Percentiles rank a stretch among this genome's conserved stretches.
Conservation (phyloP, 2,329 filamentous ascomycete genomes). For the Cercospora zeae-maydis region DNA sequence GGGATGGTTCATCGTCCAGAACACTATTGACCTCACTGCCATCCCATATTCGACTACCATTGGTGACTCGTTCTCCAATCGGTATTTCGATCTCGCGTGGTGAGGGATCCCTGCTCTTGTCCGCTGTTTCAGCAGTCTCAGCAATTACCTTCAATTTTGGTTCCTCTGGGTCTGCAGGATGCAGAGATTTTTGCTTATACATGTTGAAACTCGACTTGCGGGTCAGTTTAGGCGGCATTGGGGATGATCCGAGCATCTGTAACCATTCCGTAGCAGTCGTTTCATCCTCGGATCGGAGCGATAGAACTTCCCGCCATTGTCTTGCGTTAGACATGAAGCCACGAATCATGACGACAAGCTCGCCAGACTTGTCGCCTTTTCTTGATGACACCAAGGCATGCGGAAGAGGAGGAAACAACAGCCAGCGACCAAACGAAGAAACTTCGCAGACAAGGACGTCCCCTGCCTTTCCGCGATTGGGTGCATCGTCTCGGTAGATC, state of each 20-base stretch:
- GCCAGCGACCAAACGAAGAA: slow-evolving; percentile 71
- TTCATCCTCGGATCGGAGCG: slow-evolving; percentile 71
- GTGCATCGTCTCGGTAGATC: slow-evolving; percentile 74
- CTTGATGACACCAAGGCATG: slow-evolving; percentile 72
- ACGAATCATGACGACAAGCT: slow-evolving; percentile 84
- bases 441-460: slow-evolving; percentile 92
- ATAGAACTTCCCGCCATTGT: slow-evolving; percentile 81
- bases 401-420: slow-evolving; percentile 87
- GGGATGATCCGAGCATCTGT: slow-evolving; percentile 68
- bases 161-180: slow-evolving; percentile 18
- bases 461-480: slow-evolving; percentile 63
- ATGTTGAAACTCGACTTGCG: slow-evolving; percentile 52
- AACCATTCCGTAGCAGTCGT: slow-evolving; percentile 83
- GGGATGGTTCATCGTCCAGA: slow-evolving; percentile 17
- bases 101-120: slow-evolving; percentile 26
- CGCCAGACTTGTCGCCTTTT: slow-evolving; percentile 64
- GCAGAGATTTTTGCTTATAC: slow-evolving; percentile 21
- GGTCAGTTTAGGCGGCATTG: slow-evolving; percentile 55
- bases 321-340: slow-evolving; percentile 59
- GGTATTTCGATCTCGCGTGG: slow-evolving; percentile 58
- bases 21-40: slow-evolving; percentile 39
- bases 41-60: slow-evolving; percentile 47
- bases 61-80: slow-evolving; percentile 55
- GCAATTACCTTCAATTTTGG: slow-evolving; percentile 9
- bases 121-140: slow-evolving; percentile 15